Percentiles rank a stretch among this genome's conserved stretches.
Evolutionary conservation across 2,329 filamentous ascomycete genomes (phyloP).

Genomic region (Escovopsis sp.): DNA sequence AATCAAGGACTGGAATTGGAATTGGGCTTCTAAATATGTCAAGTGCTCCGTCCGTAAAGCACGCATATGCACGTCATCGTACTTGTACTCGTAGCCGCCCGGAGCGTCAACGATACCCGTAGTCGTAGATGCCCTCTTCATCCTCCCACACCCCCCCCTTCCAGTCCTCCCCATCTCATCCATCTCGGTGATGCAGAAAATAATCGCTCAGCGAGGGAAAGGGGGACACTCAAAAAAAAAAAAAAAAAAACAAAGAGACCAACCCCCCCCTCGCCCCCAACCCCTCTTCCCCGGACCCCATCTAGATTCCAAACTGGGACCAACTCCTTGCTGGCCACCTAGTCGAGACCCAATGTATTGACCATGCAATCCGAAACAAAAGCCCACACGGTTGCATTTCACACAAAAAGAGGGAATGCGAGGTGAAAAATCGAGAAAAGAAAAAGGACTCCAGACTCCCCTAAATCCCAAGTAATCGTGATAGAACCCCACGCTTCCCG

Average conservation of each 20-base stretch:
- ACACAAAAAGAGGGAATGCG: not conserved
- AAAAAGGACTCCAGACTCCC: conserved; percentile 6
- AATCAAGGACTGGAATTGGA: no score
- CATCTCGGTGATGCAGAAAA: not conserved
- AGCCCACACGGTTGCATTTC: not conserved
- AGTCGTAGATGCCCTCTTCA: not conserved
- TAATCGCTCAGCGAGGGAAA: not conserved
- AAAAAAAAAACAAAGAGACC: not conserved
- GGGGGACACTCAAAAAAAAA: not conserved
- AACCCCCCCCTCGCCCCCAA: not conserved
- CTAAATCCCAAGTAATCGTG: conserved; percentile 1
- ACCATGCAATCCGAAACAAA: not conserved
- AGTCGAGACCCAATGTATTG: not conserved
- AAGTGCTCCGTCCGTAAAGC: not conserved
- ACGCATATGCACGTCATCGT: not conserved
- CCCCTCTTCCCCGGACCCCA: no score
- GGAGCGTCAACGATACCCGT: not conserved
- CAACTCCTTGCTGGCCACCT: not conserved
- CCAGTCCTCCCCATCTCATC: not conserved
- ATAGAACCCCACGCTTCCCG: not conserved
- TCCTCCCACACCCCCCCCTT: not conserved
- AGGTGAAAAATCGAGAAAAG: not conserved
- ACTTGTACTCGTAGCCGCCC: not conserved
- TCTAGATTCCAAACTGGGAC: not conserved
- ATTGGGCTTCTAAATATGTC: no score